Evolutionary conservation across 495 filamentous ascomycete genomes (phyloP).

Genomic region (Pyrenula aspistea): DNA sequence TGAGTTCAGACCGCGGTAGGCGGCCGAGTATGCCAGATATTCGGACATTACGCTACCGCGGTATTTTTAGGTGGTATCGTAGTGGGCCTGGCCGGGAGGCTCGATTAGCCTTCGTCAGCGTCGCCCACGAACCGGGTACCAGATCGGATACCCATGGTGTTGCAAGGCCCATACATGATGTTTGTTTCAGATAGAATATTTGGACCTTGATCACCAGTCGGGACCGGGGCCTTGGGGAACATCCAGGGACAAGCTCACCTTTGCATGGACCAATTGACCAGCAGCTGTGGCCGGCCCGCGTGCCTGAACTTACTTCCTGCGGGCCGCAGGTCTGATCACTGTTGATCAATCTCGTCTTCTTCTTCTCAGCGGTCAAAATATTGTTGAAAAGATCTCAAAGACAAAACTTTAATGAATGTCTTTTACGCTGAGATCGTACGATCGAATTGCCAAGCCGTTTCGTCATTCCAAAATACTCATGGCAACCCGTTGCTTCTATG

Average conservation of each 20-base stretch:
- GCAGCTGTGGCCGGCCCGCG: too few species aligned
- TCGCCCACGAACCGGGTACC: not conserved
- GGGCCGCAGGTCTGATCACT: too few species aligned
- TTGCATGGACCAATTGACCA: not conserved
- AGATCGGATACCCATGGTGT: not conserved
- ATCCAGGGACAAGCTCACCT: not conserved
- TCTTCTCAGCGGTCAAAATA: too few species aligned
- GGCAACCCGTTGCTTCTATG: too few species aligned
- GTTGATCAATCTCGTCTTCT: too few species aligned
- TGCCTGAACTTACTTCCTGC: too few species aligned
- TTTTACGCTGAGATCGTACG: too few species aligned
- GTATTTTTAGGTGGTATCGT: not conserved
- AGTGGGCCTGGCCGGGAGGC: not conserved
- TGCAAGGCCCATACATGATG: not conserved
- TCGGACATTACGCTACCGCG: not conserved
- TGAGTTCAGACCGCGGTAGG: not conserved
- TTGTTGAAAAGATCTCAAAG: too few species aligned
- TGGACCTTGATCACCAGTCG: not conserved
- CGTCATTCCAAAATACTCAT: too few species aligned
- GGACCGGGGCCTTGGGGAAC: too few species aligned
- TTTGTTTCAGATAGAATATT: not conserved
- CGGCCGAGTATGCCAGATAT: not conserved
- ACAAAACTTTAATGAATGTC: too few species aligned
- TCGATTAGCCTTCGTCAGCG: not conserved
- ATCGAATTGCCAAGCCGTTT: too few species aligned